Evolutionary conservation across 164 flowering plant genomes (phyloP), one percentile per base, ranked within the genome.

Genomic region (Stephania cephalantha): DNA sequence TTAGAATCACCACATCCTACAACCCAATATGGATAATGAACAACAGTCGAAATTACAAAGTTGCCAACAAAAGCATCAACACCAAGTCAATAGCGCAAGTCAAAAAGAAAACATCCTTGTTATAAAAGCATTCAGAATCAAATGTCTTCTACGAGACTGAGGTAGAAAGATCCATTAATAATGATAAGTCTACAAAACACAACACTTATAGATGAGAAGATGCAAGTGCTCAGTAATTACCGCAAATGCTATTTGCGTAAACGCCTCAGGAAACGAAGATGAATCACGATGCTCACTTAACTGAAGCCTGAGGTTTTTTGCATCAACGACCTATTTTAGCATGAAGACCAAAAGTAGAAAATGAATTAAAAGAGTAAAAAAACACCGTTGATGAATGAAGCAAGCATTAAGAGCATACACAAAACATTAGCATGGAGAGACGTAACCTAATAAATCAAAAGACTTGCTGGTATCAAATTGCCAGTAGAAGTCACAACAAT

Each of bases 181-280:
- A 76, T 76, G 29, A 25, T 17, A 78, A 67, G 29, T 69, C 46
- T 50, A 9, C 31, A 76, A 9, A 66, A 78, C 31, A 76, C 13
- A 66, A 78, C 69, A 66, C 29, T 44, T 46, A 13, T 22, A 55
- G 18, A 63, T 10, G 30, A 55, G 25, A 9, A 48, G 17, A 3
- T 22, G 9, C 70, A 46, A 69, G 55, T 7, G 53, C 8, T 30
- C 5, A 46, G 68, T 58, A 77, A 71, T 80, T 89, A 94, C 98
- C 85, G 97, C 97, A 88, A 94, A 94, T 22, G 91, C 97, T 76
- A 94, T 94, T 79, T 94, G 98, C 76, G 80, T 84, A 84, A 82
- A 87, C 50, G 97, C 97, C 85, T 94, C 98, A 70, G 98, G 91
- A 83, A 88, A 94, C 72, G 91, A 84, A 35, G 92, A 87, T 0